Evolutionary conservation across 106 monocot genomes (phyloP).

Genomic region (Cymbidium sinense): DNA sequence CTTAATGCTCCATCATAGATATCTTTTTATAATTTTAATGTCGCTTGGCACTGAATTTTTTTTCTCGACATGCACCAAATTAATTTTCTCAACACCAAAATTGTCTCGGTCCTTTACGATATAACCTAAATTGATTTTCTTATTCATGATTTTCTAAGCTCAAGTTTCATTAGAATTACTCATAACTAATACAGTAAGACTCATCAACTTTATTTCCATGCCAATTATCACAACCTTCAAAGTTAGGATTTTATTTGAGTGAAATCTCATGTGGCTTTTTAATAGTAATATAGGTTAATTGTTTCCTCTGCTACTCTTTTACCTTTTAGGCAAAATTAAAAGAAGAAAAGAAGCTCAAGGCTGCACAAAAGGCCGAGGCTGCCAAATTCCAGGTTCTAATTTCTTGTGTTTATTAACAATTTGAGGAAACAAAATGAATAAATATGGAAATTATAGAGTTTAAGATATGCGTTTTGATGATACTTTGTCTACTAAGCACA

Average conservation of each 20-base stretch:
- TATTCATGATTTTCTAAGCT: too few relatives aligned
- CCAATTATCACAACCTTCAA: too few relatives aligned
- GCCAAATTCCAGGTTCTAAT: conserved; percentile 47
- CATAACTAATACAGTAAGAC: too few relatives aligned
- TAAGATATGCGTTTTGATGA: not conserved
- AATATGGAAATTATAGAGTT: not conserved
- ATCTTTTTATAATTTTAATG: not conserved
- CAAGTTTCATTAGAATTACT: too few relatives aligned
- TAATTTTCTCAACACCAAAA: not conserved
- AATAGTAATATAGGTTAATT: not conserved
- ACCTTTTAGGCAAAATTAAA: conserved; percentile 57
- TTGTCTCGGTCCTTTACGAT: not conserved
- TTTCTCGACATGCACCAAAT: not conserved
- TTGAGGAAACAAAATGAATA: not conserved
- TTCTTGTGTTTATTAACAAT: not conserved
- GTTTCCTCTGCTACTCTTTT: not conserved
- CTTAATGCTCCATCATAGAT: not conserved
- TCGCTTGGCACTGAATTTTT: not conserved
- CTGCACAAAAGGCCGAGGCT: conserved; percentile 64
- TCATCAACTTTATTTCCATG: too few relatives aligned
- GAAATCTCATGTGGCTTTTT: too few relatives aligned
- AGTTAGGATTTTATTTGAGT: too few relatives aligned
- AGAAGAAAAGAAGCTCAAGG: conserved; percentile 83
- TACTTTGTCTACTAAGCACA: conserved; percentile 29
- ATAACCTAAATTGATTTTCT: too few relatives aligned